Evolutionary conservation across 2,329 filamentous ascomycete species (phyloP), one percentile per base, ranked within the genome.

Genomic region (Fusarium bulbicola): DNA sequence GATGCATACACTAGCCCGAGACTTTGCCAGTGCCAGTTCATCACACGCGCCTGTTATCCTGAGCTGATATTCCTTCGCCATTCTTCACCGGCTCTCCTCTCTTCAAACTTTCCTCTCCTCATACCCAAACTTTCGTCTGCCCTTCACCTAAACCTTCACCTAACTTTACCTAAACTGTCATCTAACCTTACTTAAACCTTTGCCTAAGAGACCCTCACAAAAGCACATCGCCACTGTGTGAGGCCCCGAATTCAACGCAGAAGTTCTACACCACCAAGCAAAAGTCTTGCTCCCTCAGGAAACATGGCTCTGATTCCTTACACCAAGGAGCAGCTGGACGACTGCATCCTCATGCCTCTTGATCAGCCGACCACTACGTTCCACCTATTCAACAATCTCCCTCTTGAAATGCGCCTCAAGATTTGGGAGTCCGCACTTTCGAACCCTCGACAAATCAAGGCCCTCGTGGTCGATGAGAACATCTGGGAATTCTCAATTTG

Each of bases 221-320:
- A 28, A 28, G 45, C 18, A 4, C 18, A 21, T 15, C 6, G 11
- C 16, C 9, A 34, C n/a, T 18, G 6, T 6, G 11, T 3, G 4
- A 3, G 0, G 4, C 16, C 6, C 4, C 20, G 20, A 10, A 30
- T 4, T 30, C 4, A 32, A 50, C 11, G 7, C 6, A 8, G 6
- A 24, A 50, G 6, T 7, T 24, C 9, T n/a, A 6, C 34, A 4
- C 18, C 12, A 9, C 6, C 16, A 34, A n/a, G 9, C 30, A 34
- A 24, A 18, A 3, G 13, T 18, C 47, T 50, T 18, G 28, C 21
- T 24, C n/a, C 4, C 18, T n/a, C 14, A 1, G n/a, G 11, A 16
- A 47, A 15, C 43, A 52, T 52, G 50, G 11, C 50, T 36, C 1
- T 28, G 24, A 24, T 39, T 0, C 24, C 34, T 10, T 39, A 37